Evolutionary conservation across 1,139 yeast genomes (phyloP).

Genomic region (Zygosaccharomyces pseudobailii): DNA sequence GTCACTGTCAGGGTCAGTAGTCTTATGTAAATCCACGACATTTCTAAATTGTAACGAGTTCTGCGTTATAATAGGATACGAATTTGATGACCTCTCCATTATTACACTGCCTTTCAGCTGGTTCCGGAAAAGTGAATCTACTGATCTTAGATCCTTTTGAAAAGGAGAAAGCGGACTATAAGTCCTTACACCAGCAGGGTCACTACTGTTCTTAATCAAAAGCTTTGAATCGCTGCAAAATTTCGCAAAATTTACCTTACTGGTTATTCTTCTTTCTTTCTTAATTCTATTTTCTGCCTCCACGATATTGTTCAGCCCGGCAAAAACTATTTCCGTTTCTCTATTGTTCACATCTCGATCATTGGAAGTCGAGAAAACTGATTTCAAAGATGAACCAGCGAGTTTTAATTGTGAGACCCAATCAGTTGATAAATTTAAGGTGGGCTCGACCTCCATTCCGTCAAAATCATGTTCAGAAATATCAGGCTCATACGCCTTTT

Average conservation of each 20-base stretch:
- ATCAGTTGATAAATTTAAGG: constrained; percentile 49
- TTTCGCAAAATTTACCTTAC: constrained; percentile 24
- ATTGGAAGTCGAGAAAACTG: constrained; percentile 41
- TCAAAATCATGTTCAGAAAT: constrained; percentile 43
- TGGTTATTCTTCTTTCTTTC: constrained; percentile 27
- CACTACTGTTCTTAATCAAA: constrained; percentile 12
- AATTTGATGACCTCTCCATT: constrained; percentile 21
- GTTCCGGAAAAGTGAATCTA: constrained; percentile 16
- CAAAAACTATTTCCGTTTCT: constrained; percentile 45
- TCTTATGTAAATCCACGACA: constrained; percentile 16
- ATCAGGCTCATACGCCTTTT: constrained; percentile 66
- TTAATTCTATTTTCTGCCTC: constrained; percentile 27
- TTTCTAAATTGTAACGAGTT: constrained; percentile 22
- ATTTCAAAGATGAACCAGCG: constrained; percentile 47
- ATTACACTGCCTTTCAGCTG: constrained; percentile 17
- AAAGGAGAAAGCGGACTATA: constrained; percentile 1
- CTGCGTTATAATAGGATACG: constrained; percentile 34
- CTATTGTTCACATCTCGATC: constrained; percentile 22
- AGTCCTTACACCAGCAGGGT: constrained; percentile 10
- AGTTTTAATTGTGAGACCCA: constrained; percentile 63
- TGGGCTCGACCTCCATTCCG: constrained; percentile 37
- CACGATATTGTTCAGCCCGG: constrained; percentile 40
- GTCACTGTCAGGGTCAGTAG: constrained; percentile 22
- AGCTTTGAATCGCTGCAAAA: constrained; percentile 26
- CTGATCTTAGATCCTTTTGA: constrained; percentile 6